These are phyloP conservation scores for Solanum phureja DNA, from an alignment of 257 asterid genomes.

Conservation along the genomic window DNA sequence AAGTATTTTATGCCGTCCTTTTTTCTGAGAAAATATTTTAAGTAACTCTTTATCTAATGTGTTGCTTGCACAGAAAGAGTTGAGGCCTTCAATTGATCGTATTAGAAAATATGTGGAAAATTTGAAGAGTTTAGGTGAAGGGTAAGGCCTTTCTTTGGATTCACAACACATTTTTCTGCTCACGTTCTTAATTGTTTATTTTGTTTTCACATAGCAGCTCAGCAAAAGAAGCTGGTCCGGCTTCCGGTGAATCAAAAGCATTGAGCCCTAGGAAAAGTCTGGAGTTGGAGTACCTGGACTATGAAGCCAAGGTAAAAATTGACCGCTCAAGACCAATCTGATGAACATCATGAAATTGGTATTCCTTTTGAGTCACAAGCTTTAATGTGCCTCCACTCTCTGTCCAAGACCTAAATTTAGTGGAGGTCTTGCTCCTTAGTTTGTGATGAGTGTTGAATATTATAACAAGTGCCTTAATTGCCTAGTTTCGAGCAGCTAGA, in stretches of 20 bases:
- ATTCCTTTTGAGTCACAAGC: background rate
- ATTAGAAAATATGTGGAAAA: slow-evolving; percentile 77
- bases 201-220: slow-evolving; percentile 26
- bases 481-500: background rate
- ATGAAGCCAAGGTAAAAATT: slow-evolving; percentile 70
- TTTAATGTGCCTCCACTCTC: background rate
- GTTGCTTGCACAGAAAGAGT: slow-evolving; percentile 52
- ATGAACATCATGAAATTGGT: background rate
- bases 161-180: background rate
- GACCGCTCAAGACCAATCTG: background rate
- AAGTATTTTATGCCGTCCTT: background rate
- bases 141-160: slow-evolving; percentile 31
- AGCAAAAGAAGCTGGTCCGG: slow-evolving; percentile 18
- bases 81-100: slow-evolving; percentile 68
- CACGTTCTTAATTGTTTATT: background rate
- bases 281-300: slow-evolving; percentile 85
- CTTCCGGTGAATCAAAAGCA: slow-evolving; percentile 21
- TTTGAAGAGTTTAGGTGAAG: slow-evolving; percentile 57
- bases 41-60: background rate
- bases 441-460: background rate
- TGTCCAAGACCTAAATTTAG: background rate
- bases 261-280: slow-evolving; percentile 61
- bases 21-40: background rate
- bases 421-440: background rate
- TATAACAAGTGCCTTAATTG: background rate